A percentile compares a stretch with the other conserved stretches of the same genome.
These are phyloP conservation scores for Purpureocillium takamizusanense DNA, from an alignment of 2,329 filamentous ascomycete genomes.

Conservation along the genomic window DNA sequence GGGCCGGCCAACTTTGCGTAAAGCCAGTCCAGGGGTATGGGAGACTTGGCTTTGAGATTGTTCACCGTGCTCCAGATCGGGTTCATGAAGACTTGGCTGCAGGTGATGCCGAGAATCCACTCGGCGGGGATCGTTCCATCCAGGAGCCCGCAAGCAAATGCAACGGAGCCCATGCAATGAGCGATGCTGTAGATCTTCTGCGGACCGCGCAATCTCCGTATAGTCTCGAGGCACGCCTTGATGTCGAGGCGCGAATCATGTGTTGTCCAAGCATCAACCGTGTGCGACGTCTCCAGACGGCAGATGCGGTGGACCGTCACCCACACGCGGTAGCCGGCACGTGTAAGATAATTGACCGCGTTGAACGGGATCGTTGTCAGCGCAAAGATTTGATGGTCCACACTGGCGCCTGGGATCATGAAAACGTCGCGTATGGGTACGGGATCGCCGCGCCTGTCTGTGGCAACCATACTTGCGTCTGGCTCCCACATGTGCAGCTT, in stretches of 20 bases:
- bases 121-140: slow-evolving; percentile 48
- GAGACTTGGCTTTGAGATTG: slow-evolving; percentile 43
- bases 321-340: slow-evolving; percentile 52
- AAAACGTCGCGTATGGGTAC: slow-evolving; percentile 36
- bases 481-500: slow-evolving; percentile 50
- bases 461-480: slow-evolving; percentile 23
- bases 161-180: slow-evolving; percentile 57
- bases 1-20: slow-evolving; percentile 38
- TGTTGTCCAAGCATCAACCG: slow-evolving; percentile 46
- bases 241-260: slow-evolving; percentile 53
- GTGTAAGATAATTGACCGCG: slow-evolving; percentile 52
- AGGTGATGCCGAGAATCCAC: slow-evolving; percentile 50
- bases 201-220: slow-evolving; percentile 30
- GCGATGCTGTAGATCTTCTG: slow-evolving; percentile 45
- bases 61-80: slow-evolving; percentile 48
- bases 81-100: slow-evolving; percentile 56
- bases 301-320: slow-evolving; percentile 50
- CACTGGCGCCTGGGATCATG: slow-evolving; percentile 53
- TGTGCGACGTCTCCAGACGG: slow-evolving; percentile 36
- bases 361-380: slow-evolving; percentile 56
- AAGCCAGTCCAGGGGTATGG: slow-evolving; percentile 37
- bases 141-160: slow-evolving; percentile 47
- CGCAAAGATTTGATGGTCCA: slow-evolving; percentile 55
- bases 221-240: slow-evolving; percentile 42
- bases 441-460: slow-evolving; percentile 8